Evolutionary conservation across 2,329 filamentous ascomycete species (phyloP).

Genomic region (Ceratocystis alfenasii): DNA sequence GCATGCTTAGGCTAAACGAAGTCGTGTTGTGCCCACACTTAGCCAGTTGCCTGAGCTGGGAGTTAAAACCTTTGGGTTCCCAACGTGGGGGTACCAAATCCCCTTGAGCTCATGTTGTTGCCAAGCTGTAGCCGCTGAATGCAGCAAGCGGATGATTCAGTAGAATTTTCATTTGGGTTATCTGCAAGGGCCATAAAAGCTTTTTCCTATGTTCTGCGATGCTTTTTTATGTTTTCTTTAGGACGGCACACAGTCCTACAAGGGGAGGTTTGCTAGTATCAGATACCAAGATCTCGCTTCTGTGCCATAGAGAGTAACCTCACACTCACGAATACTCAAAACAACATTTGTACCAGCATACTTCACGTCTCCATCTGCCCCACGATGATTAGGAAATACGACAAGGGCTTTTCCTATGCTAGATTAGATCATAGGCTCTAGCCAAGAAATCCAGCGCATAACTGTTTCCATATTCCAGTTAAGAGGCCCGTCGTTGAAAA

Average conservation of each 20-base stretch:
- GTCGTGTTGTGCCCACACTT: constrained; percentile 8
- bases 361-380: constrained; percentile 50
- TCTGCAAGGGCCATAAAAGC: constrained; percentile 9
- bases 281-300: constrained; percentile 55
- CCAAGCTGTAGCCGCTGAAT: background rate
- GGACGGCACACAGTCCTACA: constrained; percentile 36
- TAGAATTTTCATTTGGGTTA: background rate
- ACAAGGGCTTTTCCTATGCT: constrained; percentile 49
- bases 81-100: too few species aligned
- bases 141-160: background rate
- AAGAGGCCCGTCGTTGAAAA: constrained; percentile 38
- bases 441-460: constrained; percentile 61
- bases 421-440: constrained; percentile 50
- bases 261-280: constrained; percentile 42
- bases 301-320: constrained; percentile 51
- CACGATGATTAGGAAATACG: constrained; percentile 58
- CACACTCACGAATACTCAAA: constrained; percentile 51
- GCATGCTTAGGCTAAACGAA: constrained; percentile 9
- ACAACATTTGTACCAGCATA: constrained; percentile 67
- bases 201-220: constrained; percentile 3
- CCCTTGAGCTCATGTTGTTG: too few species aligned
- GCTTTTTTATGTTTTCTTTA: constrained; percentile 18
- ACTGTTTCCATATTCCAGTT: constrained; percentile 50
- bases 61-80: too few species aligned
- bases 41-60: background rate